Evolutionary conservation across 1,284 basidiomycete genomes (phyloP).

Genomic region (Tremellales sp.): DNA sequence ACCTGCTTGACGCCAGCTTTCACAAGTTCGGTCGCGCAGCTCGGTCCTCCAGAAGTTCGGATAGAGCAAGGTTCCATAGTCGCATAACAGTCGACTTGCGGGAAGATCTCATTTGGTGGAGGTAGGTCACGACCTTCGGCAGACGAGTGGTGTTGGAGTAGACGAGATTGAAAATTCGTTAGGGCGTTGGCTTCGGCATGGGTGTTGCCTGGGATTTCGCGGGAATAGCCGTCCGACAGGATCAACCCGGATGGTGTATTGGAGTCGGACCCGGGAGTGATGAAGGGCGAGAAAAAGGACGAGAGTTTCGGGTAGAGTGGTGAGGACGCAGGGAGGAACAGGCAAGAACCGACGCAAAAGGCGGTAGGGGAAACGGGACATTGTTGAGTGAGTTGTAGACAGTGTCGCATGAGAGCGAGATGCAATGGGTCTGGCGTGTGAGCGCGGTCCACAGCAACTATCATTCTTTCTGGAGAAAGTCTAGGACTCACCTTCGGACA

Average conservation of each 20-base stretch:
- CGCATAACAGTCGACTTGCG: slow-evolving; percentile 63
- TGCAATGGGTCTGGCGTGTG: slow-evolving; percentile 38
- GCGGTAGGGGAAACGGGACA: slow-evolving; percentile 59
- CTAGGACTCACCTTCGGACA: neutral
- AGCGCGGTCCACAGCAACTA: no score
- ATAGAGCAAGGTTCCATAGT: slow-evolving; percentile 96
- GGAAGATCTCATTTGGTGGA: slow-evolving; percentile 54
- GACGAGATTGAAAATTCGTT: slow-evolving; percentile 60
- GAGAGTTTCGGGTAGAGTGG: slow-evolving; percentile 41
- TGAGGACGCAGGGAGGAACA: slow-evolving; percentile 55
- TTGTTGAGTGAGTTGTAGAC: slow-evolving; percentile 41
- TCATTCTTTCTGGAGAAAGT: neutral
- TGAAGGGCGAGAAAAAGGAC: slow-evolving; percentile 28
- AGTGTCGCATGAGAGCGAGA: slow-evolving; percentile 41
- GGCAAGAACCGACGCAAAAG: slow-evolving; percentile 90
- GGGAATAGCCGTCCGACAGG: slow-evolving; percentile 79
- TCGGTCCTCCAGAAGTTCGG: slow-evolving; percentile 77
- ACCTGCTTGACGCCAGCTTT: slow-evolving; percentile 67
- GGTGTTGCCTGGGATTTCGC: slow-evolving; percentile 91
- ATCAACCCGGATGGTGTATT: slow-evolving; percentile 42
- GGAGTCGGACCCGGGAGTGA: slow-evolving; percentile 4
- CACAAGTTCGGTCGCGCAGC: slow-evolving; percentile 84
- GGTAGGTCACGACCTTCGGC: slow-evolving; percentile 37
- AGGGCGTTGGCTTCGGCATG: slow-evolving; percentile 97
- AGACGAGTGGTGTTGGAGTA: slow-evolving; percentile 38